Base-by-base conservation (phyloP, 768 basidiomycete species). In the Paxillus rubicundulus region DNA sequence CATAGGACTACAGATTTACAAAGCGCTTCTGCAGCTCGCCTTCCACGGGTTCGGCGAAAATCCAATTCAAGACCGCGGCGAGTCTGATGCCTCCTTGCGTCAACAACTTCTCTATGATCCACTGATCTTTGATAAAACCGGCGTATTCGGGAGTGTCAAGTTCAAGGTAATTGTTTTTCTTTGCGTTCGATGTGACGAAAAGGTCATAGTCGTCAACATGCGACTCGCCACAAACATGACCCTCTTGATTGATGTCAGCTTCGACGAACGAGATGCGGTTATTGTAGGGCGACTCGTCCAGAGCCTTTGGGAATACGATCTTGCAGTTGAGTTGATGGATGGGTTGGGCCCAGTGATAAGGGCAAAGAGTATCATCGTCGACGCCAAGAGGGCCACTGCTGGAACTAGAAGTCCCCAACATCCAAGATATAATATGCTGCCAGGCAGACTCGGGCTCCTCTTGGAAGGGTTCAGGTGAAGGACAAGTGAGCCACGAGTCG, bases 31-130 rank as follows among this genome's bases (percentile, higher is more conserved):
- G 7, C 2, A 18, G 21, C n/a, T 46, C 42, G 3, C 41, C 56
- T 6, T 52, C 45, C 4, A 41, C 40, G 1, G 20, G 28, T 14
- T 65, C 67, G 18, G 60, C 58, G 49, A 90, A 89, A 13, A 93
- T 72, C 62, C 78, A 84, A 61, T 97, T 97, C 57, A 98, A 70
- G 10, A 89, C 69, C 0, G 83, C 90, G 1, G 94, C 95, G 21
- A 96, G 82, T 20, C 95, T 77, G 28, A 96, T 72, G 1, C 93
- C 95, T 0, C 73, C 93, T 73, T 87, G 87, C 0, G 89, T 86
- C 36, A 98, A 72, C 58, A 97, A 65, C 70, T 82, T 82, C 76
- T 97, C 93, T 2, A 98, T 60, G 33, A 93, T 70, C 78, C 85
- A 83, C 53, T 80, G 71, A 20, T 82, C 70, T 54, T 74, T 75